Conservation (phyloP, 2,329 filamentous ascomycete species). For the Penicillium sp. region DNA sequence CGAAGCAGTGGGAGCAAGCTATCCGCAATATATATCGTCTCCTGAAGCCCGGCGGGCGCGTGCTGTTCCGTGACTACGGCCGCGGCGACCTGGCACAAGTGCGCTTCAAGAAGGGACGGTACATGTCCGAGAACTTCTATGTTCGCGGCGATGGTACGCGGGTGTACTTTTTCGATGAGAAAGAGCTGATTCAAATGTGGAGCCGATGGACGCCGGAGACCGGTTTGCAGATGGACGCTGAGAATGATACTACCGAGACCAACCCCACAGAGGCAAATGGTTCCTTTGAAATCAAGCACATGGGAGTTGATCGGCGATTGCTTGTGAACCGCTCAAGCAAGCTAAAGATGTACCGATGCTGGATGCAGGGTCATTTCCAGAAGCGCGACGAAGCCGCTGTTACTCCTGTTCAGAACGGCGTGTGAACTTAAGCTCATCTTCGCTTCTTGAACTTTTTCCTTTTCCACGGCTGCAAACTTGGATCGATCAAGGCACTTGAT, state of each 20-base stretch:
- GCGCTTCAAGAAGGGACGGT: conserved; percentile 91
- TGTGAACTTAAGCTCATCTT: conserved; percentile 11
- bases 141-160: conserved; percentile 91
- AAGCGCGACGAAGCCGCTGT: conserved; percentile 29
- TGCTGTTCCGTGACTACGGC: conserved; percentile 95
- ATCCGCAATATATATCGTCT: conserved; percentile 76
- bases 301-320: conserved; percentile 83
- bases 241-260: conserved; percentile 8
- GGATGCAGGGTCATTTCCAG: conserved; percentile 51
- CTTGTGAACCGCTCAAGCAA: conserved; percentile 87
- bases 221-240: conserved; percentile 28
- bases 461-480: no score
- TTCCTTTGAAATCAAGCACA: conserved; percentile 68
- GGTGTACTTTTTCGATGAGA: conserved; percentile 93
- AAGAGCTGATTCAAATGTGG: conserved; percentile 81
- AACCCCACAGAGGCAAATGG: conserved; percentile 20
- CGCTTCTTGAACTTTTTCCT: no score
- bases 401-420: conserved; percentile 7
- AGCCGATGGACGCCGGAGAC: conserved; percentile 47
- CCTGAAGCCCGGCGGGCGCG: conserved; percentile 86
- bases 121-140: conserved; percentile 96
- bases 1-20: conserved; percentile 77
- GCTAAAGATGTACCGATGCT: conserved; percentile 98
- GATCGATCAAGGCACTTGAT: no score
- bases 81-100: conserved; percentile 94